These are phyloP conservation scores for Neurospora tetraspora DNA, from an alignment of 495 filamentous ascomycete species.

Conservation along the genomic window DNA sequence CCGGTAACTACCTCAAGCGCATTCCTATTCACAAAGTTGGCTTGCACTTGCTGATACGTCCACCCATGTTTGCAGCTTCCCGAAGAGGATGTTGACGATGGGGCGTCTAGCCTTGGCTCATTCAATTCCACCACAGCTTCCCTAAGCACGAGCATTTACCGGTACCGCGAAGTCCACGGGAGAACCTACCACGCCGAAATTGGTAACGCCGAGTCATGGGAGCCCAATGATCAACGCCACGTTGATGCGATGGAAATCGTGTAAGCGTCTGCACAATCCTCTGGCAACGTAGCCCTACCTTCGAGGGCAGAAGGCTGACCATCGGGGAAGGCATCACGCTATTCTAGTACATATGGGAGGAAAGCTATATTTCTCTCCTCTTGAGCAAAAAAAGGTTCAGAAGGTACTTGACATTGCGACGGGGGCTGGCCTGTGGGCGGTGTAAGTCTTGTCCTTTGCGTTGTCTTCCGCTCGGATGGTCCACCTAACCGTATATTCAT, in stretches of 20 bases:
- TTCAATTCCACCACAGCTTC: background rate
- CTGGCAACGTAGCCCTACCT: background rate
- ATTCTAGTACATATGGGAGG: slow-evolving; percentile 6
- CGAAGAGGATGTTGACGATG: background rate
- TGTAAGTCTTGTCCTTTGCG: background rate
- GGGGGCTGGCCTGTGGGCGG: slow-evolving; percentile 54
- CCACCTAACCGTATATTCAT: background rate
- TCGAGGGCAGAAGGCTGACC: background rate
- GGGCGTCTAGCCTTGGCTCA: background rate
- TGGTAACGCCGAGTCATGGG: slow-evolving; percentile 22
- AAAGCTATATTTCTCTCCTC: slow-evolving; percentile 40
- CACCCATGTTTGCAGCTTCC: background rate
- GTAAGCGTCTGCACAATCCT: slow-evolving; percentile 5
- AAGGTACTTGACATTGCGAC: slow-evolving; percentile 51
- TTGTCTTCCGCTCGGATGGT: background rate
- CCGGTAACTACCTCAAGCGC: background rate
- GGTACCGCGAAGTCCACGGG: background rate
- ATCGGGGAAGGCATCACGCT: background rate
- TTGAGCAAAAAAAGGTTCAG: slow-evolving; percentile 28
- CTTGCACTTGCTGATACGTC: background rate
- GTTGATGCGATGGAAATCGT: slow-evolving; percentile 17
- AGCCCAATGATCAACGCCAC: slow-evolving; percentile 27
- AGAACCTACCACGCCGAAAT: slow-evolving; percentile 14
- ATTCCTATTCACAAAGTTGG: background rate
- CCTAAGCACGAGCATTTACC: background rate